Base-by-base conservation (phyloP, 2,329 filamentous ascomycete species). In the Diaporthe sp. region DNA sequence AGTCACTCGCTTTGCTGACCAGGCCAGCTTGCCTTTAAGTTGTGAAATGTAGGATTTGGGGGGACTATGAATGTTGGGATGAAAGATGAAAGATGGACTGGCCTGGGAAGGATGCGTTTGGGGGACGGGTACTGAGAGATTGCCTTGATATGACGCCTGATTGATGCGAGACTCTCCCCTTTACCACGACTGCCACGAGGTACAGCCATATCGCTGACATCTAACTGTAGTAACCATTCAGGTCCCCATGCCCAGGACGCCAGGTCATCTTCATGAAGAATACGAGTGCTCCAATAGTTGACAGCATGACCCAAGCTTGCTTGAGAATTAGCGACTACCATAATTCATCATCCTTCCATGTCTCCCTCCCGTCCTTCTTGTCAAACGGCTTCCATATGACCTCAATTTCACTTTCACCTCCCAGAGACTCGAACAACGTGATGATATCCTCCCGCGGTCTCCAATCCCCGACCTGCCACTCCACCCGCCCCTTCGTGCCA, bases 391-490 rank as follows among this genome's bases (percentile, higher is more conserved):
- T 65, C 61, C 61, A 65, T n/a, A n/a, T 44, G 17, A 65, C 61
- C 6, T 49, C 61, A 3, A 34, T 10, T 44, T 25, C 61, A 4
- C 28, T 22, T 6, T 34, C 61, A 46, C 42, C 61, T 49, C 62
- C 62, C 22, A 67, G 62, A 31, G 42, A 49, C 62, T 51, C 31
- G 25, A 51, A 67, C 9, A 25, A 3, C 17, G 6, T 37, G 7
- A 79, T 69, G 65, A 79, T 76, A 69, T 70, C 44, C 55, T 76
- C 61, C 39, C 72, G 73, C 17, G 79, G 79, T 75, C 79, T 79
- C 79, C 79, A 79, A 42, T 78, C 75, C 44, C 78, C 79, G 25
- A 80, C 77, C 58, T 79, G 78, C 79, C 79, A 80, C 75, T 77
- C 76, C 28, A 80, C 74, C n/a, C 75, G 72, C 28, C 74, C 76